phyloP scores from a whole-genome alignment of 2,329 filamentous ascomycete species.

The Botrytis medusae region DNA sequence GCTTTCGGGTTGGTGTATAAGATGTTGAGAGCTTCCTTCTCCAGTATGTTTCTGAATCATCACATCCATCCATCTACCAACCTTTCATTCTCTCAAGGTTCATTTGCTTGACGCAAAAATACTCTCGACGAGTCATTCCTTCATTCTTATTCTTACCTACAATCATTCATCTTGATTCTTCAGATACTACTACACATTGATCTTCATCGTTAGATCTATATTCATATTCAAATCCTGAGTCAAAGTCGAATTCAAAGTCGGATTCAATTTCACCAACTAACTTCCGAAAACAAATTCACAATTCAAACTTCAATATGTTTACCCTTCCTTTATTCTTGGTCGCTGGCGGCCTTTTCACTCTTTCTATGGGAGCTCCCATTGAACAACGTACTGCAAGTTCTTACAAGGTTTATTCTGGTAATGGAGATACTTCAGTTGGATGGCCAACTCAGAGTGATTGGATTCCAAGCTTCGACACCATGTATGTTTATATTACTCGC shows the following conservation, averaged over 20 bases:
- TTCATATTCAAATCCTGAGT: slow-evolving; percentile 1
- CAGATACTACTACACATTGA: neutral
- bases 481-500: slow-evolving; percentile 17
- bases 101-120: slow-evolving; percentile 3
- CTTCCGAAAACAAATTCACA: neutral
- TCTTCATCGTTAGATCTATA: neutral
- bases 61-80: neutral
- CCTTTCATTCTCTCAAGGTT: slow-evolving; percentile 12
- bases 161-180: neutral
- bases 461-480: slow-evolving; percentile 25
- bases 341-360: slow-evolving; percentile 29
- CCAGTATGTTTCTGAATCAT: neutral
- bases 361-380: slow-evolving; percentile 26
- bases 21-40: neutral
- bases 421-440: slow-evolving; percentile 20
- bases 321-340: slow-evolving; percentile 28
- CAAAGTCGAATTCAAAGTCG: neutral
- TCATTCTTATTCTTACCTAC: slow-evolving; percentile 5
- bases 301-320: slow-evolving; percentile 26
- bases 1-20: neutral
- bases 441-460: slow-evolving; percentile 25
- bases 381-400: slow-evolving; percentile 12
- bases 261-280: neutral
- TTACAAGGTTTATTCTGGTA: slow-evolving; percentile 24
- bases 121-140: slow-evolving; percentile 10